Base-by-base conservation (phyloP, 441 rosid species). In the Dalechampia spathulata region DNA sequence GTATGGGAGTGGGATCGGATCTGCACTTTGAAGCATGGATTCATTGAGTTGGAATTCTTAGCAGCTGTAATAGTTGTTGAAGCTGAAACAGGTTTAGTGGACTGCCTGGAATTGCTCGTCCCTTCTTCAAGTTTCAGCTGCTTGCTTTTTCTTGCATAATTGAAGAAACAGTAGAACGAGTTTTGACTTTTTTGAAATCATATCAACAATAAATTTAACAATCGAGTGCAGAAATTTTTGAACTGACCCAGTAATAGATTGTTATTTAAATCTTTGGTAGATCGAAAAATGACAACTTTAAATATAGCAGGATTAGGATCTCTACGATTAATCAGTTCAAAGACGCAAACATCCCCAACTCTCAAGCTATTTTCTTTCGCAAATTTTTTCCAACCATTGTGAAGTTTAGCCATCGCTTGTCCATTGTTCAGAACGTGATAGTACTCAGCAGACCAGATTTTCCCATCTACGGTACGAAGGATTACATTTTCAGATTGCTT, bases 331-430 rank as follows among this genome's bases (percentile, higher is more conserved):
- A 52, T 20, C 26, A 74, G 48, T 66, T 74, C 62, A 54, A 74
- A 74, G 15, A 41, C 46, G 4, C 70, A 74, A 8, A 56, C 20
- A 49, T 74, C 64, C 21, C 64, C 62, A n/a, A 55, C 55, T 12
- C 23, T 0, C 47, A 74, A 51, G 25, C 37, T 2, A 47, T 74
- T 71, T 4, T 54, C 63, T 52, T 7, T 21, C 13, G 39, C 36
- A 52, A 70, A 70, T 5, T 1, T 17, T 13, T 0, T 21, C 64
- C 71, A 71, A 30, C 68, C 78, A n/a, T n/a, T n/a, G n/a, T n/a
- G n/a, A n/a, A n/a, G n/a, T n/a, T n/a, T n/a, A n/a, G n/a, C n/a
- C n/a, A n/a, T n/a, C n/a, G n/a, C n/a, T n/a, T n/a, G n/a, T n/a
- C n/a, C n/a, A n/a, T n/a, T n/a, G n/a, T n/a, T n/a, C n/a, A n/a